Evolutionary conservation across 345 rosid genomes (phyloP).

Genomic region (Bruguiera sexangula): DNA sequence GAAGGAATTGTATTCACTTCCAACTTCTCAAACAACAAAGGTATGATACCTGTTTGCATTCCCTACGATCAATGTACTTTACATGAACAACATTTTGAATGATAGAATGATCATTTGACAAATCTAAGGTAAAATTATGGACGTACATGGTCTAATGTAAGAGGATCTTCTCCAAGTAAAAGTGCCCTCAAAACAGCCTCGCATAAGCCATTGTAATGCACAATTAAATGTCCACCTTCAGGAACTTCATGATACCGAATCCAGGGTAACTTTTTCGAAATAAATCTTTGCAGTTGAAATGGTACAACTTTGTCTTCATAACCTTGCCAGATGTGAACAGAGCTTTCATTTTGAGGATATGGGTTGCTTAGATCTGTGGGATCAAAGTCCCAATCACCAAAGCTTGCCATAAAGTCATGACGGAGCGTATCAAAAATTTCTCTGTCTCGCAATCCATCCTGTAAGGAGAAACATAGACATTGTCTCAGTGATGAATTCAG

Average conservation of each 20-base stretch:
- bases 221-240: constrained; percentile 82
- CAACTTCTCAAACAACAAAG: constrained; percentile 21
- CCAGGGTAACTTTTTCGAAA: constrained; percentile 66
- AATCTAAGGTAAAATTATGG: constrained; percentile 21
- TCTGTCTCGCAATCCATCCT: constrained; percentile 52
- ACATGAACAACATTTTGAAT: constrained; percentile 24
- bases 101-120: constrained; percentile 14
- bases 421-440: constrained; percentile 58
- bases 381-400: constrained; percentile 84
- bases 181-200: constrained; percentile 65
- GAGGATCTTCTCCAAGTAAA: constrained; percentile 62
- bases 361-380: constrained; percentile 58
- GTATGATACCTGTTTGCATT: constrained; percentile 2
- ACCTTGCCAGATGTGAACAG: constrained; percentile 90
- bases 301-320: constrained; percentile 83
- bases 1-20: constrained; percentile 19
- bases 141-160: constrained; percentile 35
- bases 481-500: background rate
- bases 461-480: constrained; percentile 21
- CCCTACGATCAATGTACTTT: constrained; percentile 19
- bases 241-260: constrained; percentile 78
- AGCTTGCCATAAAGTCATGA: constrained; percentile 51
- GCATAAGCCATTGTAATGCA: constrained; percentile 66
- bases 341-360: constrained; percentile 31
- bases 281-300: constrained; percentile 60